Evolutionary conservation across 2,329 filamentous ascomycete genomes (phyloP).

Genomic region (Diaporthe amygdali): DNA sequence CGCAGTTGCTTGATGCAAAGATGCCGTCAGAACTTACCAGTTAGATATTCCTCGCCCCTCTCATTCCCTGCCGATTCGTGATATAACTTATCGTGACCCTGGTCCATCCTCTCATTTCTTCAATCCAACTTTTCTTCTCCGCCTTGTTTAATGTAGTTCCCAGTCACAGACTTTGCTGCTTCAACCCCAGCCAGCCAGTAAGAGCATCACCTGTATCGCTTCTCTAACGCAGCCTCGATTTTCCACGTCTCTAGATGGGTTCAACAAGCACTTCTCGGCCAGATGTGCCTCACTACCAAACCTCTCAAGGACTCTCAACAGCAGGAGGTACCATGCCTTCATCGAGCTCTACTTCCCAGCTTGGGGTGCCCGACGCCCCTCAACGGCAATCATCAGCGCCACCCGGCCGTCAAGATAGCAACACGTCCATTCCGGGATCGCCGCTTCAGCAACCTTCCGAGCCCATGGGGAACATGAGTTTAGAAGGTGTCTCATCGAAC

Average conservation of each 20-base stretch:
- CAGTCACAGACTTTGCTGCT: background rate
- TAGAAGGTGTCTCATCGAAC: constrained; percentile 12
- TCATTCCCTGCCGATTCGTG: background rate
- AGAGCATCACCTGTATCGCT: too few relatives aligned
- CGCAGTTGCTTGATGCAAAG: background rate
- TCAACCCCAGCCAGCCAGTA: background rate
- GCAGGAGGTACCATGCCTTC: constrained; percentile 12
- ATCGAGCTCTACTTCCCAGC: background rate
- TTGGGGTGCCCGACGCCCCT: constrained; percentile 1
- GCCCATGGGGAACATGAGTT: constrained; percentile 22
- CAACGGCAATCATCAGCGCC: constrained; percentile 9
- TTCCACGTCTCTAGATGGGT: background rate
- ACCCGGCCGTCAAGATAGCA: background rate
- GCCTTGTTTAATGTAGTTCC: background rate
- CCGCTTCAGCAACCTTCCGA: constrained; percentile 7
- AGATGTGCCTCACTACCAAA: background rate
- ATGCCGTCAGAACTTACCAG: background rate
- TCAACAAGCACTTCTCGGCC: background rate
- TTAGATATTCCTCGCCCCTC: background rate
- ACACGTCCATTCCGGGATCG: background rate
- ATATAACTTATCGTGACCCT: background rate
- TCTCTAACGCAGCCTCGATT: background rate
- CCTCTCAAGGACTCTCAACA: background rate
- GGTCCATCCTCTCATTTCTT: background rate
- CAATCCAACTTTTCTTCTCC: background rate